Conservation (phyloP, 306 rosid genomes). For the Cucurbita pepo region DNA sequence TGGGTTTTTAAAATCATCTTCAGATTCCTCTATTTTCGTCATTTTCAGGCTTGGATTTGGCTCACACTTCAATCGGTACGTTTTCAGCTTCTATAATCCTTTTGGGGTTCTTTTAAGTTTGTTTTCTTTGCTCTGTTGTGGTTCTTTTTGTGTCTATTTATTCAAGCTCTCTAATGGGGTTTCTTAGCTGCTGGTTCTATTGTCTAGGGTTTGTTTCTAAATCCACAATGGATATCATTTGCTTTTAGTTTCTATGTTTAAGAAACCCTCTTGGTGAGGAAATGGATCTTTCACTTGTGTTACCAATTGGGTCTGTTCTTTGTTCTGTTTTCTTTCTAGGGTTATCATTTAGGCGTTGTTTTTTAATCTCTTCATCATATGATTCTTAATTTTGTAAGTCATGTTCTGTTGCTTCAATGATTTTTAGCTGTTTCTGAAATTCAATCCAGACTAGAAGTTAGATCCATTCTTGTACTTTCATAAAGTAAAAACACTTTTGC, state of each 20-base stretch:
- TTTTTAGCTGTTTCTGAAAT: background rate
- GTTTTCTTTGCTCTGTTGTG: background rate
- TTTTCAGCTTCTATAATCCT: background rate
- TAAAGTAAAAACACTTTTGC: background rate
- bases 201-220: background rate
- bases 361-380: background rate
- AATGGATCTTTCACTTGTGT: background rate
- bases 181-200: background rate
- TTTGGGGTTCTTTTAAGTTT: background rate
- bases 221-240: background rate
- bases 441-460: background rate
- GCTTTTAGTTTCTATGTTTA: background rate
- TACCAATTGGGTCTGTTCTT: background rate
- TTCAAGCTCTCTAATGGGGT: background rate
- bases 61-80: background rate
- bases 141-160: background rate
- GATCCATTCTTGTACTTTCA: background rate
- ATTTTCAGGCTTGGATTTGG: background rate
- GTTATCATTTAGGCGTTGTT: background rate
- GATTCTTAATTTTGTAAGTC: background rate
- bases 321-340: background rate
- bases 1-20: background rate
- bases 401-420: background rate
- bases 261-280: background rate
- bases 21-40: background rate